These are phyloP conservation scores for Eragrostis nindensis DNA, from an alignment of 176 grass and related monocot genomes.

Conservation along the genomic window DNA sequence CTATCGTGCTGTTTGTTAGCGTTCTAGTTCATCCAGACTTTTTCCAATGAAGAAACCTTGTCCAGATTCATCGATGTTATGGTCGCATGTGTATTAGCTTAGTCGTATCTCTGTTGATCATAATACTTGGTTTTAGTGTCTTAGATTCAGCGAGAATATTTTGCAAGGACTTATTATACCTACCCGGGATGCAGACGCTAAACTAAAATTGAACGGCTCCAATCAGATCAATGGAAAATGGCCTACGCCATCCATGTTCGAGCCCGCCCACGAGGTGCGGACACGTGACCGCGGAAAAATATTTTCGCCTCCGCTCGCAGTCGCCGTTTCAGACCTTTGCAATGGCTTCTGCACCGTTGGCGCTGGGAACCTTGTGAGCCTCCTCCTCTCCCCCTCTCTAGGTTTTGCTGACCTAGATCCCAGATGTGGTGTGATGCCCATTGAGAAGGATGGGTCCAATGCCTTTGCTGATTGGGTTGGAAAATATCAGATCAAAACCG, in stretches of 20 bases:
- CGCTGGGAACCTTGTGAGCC: slow-evolving; percentile 78
- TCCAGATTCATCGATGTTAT: neutral
- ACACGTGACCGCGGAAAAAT: neutral
- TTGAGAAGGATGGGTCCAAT: slow-evolving; percentile 82
- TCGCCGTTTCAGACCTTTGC: slow-evolving; percentile 30
- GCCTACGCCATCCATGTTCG: too few species aligned
- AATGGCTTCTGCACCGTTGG: slow-evolving; percentile 99
- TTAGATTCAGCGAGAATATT: neutral
- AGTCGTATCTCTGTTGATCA: neutral
- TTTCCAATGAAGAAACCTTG: neutral
- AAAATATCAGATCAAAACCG: slow-evolving; percentile 71
- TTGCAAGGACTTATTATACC: neutral
- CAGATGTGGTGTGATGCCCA: too few species aligned
- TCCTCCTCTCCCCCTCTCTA: neutral
- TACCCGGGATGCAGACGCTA: neutral
- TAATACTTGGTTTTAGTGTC: neutral
- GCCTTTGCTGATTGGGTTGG: slow-evolving; percentile 74
- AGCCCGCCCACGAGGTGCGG: neutral
- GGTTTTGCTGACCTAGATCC: too few species aligned
- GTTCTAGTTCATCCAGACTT: neutral
- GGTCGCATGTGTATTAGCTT: neutral
- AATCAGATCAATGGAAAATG: too few species aligned
- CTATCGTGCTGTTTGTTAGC: neutral
- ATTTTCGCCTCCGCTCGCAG: slow-evolving; percentile 12
- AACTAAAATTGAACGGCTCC: too few species aligned